Percentiles rank a stretch among this genome's conserved stretches.
Conservation (phyloP, 2,329 filamentous ascomycete species). For the Diaporthe sp. region DNA sequence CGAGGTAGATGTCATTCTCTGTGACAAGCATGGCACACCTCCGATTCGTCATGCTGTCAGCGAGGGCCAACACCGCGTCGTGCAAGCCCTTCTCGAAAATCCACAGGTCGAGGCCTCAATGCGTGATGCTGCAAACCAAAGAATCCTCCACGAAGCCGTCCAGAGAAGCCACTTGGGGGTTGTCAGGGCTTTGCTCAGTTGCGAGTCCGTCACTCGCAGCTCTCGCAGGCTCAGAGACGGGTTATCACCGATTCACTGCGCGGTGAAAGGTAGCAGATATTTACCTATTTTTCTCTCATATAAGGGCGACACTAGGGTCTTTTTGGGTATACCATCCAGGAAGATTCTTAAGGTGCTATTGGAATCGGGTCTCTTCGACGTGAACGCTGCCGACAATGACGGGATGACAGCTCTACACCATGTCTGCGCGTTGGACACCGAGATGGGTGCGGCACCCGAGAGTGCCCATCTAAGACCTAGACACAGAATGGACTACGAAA, state of each 20-base stretch:
- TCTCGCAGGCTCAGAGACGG: neutral
- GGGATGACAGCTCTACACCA: neutral
- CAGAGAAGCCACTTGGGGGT: neutral
- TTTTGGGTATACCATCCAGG: too few species aligned
- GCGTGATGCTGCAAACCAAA: neutral
- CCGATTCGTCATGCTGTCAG: neutral
- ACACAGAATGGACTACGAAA: too few species aligned
- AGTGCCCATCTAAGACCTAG: too few species aligned
- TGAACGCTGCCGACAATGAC: neutral
- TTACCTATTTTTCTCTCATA: neutral
- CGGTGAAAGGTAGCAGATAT: neutral
- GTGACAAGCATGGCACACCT: neutral
- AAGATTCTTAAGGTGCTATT: too few species aligned
- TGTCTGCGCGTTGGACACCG: neutral
- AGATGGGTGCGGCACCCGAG: too few species aligned
- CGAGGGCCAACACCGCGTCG: neutral
- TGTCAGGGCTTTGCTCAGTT: neutral
- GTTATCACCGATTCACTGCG: neutral
- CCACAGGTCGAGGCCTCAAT: neutral
- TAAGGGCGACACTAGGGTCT: too few species aligned
- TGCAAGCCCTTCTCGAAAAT: neutral
- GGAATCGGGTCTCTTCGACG: neutral
- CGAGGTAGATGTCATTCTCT: neutral
- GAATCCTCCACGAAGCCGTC: neutral
- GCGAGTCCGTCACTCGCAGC: neutral